Evolutionary conservation across 805 yeast species (phyloP), one percentile per base, ranked within the genome.

Genomic region (Kuraishia piskuri): DNA sequence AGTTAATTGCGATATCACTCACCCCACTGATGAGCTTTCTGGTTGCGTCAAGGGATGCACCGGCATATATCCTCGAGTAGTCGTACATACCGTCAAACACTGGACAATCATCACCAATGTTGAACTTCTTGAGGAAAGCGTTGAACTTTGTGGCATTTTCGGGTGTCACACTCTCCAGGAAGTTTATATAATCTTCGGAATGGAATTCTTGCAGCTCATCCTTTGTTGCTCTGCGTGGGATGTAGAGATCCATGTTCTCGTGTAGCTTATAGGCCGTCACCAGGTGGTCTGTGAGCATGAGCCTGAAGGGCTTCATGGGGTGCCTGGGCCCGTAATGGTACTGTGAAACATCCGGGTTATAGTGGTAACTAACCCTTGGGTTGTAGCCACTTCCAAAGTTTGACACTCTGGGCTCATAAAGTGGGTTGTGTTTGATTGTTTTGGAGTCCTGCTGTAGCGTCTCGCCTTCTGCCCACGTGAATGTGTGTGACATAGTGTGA

Each of bases 301-400:
- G 74, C 58, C 99, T 74, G 68, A 91, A 89, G 17, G 99, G 99
- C 67, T 92, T 92, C 99, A 92, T 92, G n/a, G 99, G 99, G 68
- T 92, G 99, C 56, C 83, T 80, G 1, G 88, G 87, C 19, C 99
- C 99, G 67, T 88, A 91, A 63, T 91, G 97, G 68, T 84, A 91
- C 58, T 81, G 79, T 1, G 88, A 77, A 0, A 85, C 95, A 52
- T 84, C 82, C 23, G 90, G 88, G 67, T 90, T 90, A 69, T 79
- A 89, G 68, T 90, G 97, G 69, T 90, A 90, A 8, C 96, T 88
- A 1, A 90, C 96, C 62, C 80, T 71, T 2, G 84, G 83, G 12
- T 71, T 71, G 55, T 75, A 74, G 6, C 67, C 67, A n/a, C 69
- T 68, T 49, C 67, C 65, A 20, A 72, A 61, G 1, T 74, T 59